Evolutionary conservation across 768 basidiomycete genomes (phyloP).

Genomic region (Boletus subcaerulescens): DNA sequence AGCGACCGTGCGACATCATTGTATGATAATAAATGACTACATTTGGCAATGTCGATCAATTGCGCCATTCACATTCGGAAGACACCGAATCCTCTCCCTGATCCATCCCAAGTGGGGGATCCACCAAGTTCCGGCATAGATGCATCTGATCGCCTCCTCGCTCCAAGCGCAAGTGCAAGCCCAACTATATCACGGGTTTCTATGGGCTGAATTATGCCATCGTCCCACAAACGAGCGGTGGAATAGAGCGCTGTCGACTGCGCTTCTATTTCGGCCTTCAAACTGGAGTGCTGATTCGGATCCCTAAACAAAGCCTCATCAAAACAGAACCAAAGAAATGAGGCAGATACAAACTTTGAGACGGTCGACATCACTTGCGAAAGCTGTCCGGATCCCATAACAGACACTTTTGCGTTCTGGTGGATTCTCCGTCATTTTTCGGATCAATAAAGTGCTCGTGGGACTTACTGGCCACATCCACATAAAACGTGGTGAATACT

Average conservation of each 20-base stretch:
- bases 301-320: constrained; percentile 47
- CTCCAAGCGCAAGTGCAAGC: constrained; percentile 79
- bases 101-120: constrained; percentile 62
- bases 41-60: constrained; percentile 25
- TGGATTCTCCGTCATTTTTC: constrained; percentile 2
- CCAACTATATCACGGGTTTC: constrained; percentile 90
- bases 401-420: constrained; percentile 88
- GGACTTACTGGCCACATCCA: constrained; percentile 95
- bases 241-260: constrained; percentile 89
- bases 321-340: not conserved
- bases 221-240: constrained; percentile 92
- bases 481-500: constrained; percentile 93
- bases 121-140: constrained; percentile 1
- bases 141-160: constrained; percentile 36
- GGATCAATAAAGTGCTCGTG: constrained; percentile 2
- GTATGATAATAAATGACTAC: constrained; percentile 23
- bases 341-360: constrained; percentile 55
- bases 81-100: constrained; percentile 74
- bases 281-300: constrained; percentile 67
- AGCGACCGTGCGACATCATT: no score
- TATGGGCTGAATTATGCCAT: constrained; percentile 84
- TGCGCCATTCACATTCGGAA: constrained; percentile 71
- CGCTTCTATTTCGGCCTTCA: constrained; percentile 81
- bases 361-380: constrained; percentile 92
- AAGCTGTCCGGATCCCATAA: constrained; percentile 93